Percentiles rank a stretch among this genome's conserved stretches.
These are phyloP conservation scores for Hypoxylon sp. DNA, from an alignment of 2,329 filamentous ascomycete genomes.

Conservation along the genomic window DNA sequence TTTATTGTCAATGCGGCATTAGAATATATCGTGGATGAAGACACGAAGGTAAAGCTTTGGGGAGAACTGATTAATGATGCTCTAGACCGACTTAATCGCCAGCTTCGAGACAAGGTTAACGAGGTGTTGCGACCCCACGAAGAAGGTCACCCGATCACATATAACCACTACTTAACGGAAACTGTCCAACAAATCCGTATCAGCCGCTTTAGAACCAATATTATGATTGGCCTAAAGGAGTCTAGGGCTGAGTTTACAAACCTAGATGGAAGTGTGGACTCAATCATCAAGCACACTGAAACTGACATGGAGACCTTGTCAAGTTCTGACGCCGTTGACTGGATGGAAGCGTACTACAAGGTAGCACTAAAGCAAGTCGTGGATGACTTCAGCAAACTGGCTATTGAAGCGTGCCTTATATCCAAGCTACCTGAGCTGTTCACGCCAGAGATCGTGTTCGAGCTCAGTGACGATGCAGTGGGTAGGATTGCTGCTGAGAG, in stretches of 20 bases:
- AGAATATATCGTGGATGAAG: constrained; percentile 39
- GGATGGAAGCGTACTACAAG: constrained; percentile 49
- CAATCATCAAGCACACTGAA: constrained; percentile 24
- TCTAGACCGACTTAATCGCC: constrained; percentile 42
- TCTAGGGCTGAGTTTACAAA: not conserved
- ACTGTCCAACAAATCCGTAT: constrained; percentile 53
- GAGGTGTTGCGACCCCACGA: constrained; percentile 52
- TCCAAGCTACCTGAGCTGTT: constrained; percentile 46
- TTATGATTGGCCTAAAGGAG: constrained; percentile 15
- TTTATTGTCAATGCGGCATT: constrained; percentile 44
- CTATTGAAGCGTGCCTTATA: constrained; percentile 54
- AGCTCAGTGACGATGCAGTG: constrained; percentile 37
- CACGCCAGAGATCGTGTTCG: constrained; percentile 40
- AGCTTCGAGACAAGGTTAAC: constrained; percentile 46
- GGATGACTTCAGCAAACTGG: constrained; percentile 54
- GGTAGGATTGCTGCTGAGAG: constrained; percentile 40
- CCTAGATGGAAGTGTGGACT: constrained; percentile 15
- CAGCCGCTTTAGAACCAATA: constrained; percentile 6
- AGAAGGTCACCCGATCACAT: constrained; percentile 58
- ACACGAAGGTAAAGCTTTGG: constrained; percentile 47
- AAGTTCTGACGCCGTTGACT: constrained; percentile 40
- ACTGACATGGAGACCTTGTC: constrained; percentile 42
- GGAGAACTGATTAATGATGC: constrained; percentile 42
- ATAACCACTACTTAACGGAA: constrained; percentile 57
- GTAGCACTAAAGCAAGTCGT: constrained; percentile 54